Percentiles rank a stretch among this genome's conserved stretches.
Evolutionary conservation across 2,329 filamentous ascomycete genomes (phyloP).

Genomic region (Thielaviopsis musarum): DNA sequence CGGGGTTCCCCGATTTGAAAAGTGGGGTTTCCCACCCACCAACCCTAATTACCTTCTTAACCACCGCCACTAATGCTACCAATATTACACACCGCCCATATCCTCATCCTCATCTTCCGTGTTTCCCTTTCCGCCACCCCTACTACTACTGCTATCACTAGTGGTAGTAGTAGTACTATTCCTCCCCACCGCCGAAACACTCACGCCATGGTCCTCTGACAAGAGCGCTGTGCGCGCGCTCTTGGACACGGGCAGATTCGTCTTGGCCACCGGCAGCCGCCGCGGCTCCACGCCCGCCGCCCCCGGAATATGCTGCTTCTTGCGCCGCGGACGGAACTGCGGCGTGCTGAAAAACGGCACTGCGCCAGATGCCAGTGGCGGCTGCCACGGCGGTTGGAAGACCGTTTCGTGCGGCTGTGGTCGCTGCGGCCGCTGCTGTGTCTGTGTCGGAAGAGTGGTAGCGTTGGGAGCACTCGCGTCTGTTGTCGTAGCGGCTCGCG

Average conservation of each 20-base stretch:
- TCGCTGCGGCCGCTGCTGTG: too few relatives aligned
- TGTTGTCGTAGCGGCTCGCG: neutral
- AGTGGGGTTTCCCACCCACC: too few relatives aligned
- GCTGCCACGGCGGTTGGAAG: slow-evolving; percentile 18
- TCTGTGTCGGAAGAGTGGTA: neutral
- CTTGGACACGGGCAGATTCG: slow-evolving; percentile 6
- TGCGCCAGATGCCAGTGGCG: neutral
- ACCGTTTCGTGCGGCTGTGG: slow-evolving; percentile 11
- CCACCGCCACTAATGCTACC: too few relatives aligned
- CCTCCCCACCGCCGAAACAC: neutral
- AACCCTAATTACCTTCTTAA: too few relatives aligned
- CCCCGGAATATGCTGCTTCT: slow-evolving; percentile 5
- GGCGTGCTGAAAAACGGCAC: slow-evolving; percentile 10
- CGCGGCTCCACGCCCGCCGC: neutral
- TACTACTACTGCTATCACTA: too few relatives aligned
- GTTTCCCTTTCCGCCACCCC: neutral
- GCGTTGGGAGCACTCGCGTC: neutral
- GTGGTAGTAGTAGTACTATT: too few relatives aligned
- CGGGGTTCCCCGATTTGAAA: slow-evolving; percentile 9
- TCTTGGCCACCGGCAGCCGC: neutral
- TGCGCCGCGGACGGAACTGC: slow-evolving; percentile 8
- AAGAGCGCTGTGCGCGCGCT: slow-evolving; percentile 7
- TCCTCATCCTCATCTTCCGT: neutral
- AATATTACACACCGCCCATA: slow-evolving; percentile 3
- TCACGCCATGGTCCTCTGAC: slow-evolving; percentile 10